Percentiles rank a stretch among this genome's conserved stretches.
These are phyloP conservation scores for Stenogyne calaminthoides DNA, from an alignment of 305 asterid genomes.

Conservation along the genomic window DNA sequence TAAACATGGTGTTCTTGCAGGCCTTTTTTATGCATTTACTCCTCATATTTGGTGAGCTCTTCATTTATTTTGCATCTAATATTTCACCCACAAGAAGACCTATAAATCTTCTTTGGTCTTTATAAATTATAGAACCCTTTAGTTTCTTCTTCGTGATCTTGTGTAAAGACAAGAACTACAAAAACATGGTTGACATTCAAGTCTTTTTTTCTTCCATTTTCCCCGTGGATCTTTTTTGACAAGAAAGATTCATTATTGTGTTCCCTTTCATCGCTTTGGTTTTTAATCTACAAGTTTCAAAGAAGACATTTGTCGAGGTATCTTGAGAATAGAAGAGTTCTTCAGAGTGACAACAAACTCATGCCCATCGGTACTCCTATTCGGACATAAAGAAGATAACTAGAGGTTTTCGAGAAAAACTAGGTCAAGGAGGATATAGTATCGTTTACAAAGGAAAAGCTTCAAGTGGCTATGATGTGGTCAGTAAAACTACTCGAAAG, in stretches of 20 bases:
- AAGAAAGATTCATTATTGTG: neutral
- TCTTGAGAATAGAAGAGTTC: conserved; percentile 39
- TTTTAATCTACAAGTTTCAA: neutral
- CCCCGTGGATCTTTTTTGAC: neutral
- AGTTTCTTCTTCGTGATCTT: too few relatives aligned
- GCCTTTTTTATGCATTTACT: neutral
- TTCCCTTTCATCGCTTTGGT: neutral
- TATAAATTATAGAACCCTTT: too few relatives aligned
- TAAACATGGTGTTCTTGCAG: neutral
- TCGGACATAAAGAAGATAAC: too few relatives aligned
- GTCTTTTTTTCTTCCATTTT: too few relatives aligned
- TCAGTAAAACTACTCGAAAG: conserved; percentile 1
- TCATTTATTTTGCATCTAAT: neutral
- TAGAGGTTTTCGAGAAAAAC: conserved; percentile 34
- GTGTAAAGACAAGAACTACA: too few relatives aligned
- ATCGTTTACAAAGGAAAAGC: conserved; percentile 37
- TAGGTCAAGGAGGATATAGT: conserved; percentile 49
- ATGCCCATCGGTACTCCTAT: conserved; percentile 28
- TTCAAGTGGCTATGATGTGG: neutral
- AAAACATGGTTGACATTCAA: neutral
- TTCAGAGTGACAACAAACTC: conserved; percentile 35
- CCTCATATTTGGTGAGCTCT: neutral
- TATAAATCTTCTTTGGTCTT: too few relatives aligned
- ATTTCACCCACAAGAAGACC: too few relatives aligned
- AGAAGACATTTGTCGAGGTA: conserved; percentile 33